These are phyloP conservation scores for Rosa chinensis DNA, from an alignment of 306 rosid genomes.

Conservation along the genomic window DNA sequence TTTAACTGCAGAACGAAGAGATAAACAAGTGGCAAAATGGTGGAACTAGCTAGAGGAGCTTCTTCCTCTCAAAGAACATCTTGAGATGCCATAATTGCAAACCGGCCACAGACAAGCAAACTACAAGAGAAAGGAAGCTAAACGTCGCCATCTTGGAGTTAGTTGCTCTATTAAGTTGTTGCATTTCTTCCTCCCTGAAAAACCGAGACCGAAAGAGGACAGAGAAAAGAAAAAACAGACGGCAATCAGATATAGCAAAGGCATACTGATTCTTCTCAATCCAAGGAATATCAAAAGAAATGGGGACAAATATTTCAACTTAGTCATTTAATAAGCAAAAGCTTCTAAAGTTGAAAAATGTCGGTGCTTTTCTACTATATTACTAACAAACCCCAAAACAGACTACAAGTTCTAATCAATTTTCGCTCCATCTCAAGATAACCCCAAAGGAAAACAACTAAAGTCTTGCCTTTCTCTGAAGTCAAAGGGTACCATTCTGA, in stretches of 20 bases:
- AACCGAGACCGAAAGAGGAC: constrained; percentile 14
- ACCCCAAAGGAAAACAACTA: neutral
- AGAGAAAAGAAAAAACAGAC: neutral
- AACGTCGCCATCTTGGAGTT: constrained; percentile 73
- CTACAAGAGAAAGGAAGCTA: constrained; percentile 66
- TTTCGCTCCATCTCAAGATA: neutral
- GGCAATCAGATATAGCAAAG: neutral
- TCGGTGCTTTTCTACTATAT: neutral
- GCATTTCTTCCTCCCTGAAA: constrained; percentile 91
- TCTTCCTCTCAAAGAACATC: constrained; percentile 91
- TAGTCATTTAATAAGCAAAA: neutral
- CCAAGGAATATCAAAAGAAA: neutral
- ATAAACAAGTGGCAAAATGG: neutral
- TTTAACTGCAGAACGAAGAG: neutral
- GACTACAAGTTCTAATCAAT: neutral
- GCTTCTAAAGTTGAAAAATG: neutral
- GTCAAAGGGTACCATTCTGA: neutral
- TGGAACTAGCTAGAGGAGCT: constrained; percentile 60
- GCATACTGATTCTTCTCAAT: neutral
- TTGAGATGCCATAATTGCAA: constrained; percentile 92
- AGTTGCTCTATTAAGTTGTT: constrained; percentile 70
- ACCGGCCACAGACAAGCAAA: constrained; percentile 88
- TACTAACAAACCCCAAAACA: neutral
- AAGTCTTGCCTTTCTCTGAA: neutral
- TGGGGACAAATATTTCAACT: neutral